phyloP scores from a whole-genome alignment of 345 rosid genomes.

The Arabis hirsuta region DNA sequence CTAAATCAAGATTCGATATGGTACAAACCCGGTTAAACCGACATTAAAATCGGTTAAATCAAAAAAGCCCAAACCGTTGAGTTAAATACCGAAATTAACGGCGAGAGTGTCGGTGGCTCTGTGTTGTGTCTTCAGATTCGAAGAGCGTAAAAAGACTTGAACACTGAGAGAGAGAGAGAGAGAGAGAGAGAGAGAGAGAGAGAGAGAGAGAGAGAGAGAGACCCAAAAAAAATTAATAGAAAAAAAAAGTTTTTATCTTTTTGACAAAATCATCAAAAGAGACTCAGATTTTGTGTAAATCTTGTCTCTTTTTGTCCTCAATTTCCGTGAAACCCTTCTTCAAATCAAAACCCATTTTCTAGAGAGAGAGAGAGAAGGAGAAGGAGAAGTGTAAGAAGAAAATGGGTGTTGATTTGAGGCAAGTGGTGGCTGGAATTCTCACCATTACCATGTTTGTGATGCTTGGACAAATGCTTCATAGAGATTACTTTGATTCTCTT shows the following conservation, averaged over 20 bases:
- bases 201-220: background rate
- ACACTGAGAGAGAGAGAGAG: slow-evolving; percentile 4
- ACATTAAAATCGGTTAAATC: background rate
- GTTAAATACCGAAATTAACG: slow-evolving; percentile 31
- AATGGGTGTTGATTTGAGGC: slow-evolving; percentile 93
- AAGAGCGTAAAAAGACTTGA: slow-evolving; percentile 16
- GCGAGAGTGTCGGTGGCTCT: slow-evolving; percentile 45
- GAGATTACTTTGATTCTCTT: slow-evolving; percentile 79
- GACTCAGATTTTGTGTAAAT: slow-evolving; percentile 36
- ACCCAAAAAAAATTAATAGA: slow-evolving; percentile 8
- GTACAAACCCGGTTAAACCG: slow-evolving; percentile 22
- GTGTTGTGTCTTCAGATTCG: slow-evolving; percentile 2
- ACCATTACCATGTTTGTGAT: slow-evolving; percentile 87
- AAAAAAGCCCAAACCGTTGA: background rate
- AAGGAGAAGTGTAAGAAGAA: slow-evolving; percentile 9
- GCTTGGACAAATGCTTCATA: slow-evolving; percentile 92
- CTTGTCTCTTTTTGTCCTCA: slow-evolving; percentile 32
- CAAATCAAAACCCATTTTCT: slow-evolving; percentile 9
- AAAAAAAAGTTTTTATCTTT: slow-evolving; percentile 4
- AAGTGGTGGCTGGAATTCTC: slow-evolving; percentile 82
- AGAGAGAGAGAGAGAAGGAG: background rate
- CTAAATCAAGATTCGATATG: background rate
- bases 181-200: background rate
- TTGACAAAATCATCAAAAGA: slow-evolving; percentile 38
- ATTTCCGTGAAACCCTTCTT: slow-evolving; percentile 38